Conservation (phyloP, 257 asterid genomes). For the Solanum piurae region DNA sequence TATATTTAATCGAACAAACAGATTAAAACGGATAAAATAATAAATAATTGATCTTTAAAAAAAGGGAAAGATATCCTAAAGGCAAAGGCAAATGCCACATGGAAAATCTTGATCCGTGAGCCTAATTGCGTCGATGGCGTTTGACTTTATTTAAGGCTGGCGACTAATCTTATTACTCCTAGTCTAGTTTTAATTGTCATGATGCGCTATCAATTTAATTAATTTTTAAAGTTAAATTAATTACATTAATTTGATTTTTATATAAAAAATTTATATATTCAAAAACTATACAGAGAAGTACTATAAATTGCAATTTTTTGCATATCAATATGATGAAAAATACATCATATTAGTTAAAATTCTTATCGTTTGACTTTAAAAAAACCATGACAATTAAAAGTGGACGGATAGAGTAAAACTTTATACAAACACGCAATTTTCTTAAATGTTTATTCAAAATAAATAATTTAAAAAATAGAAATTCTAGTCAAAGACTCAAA, state of each 20-base stretch:
- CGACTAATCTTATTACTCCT: not conserved
- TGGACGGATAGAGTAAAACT: not conserved
- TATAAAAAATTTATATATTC: too few relatives aligned
- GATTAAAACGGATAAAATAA: too few relatives aligned
- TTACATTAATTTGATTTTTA: rapidly evolving
- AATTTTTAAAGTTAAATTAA: too few relatives aligned
- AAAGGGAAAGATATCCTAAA: not conserved
- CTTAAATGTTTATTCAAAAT: not conserved
- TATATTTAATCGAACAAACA: too few relatives aligned
- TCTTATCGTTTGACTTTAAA: not conserved
- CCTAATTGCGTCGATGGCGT: not conserved
- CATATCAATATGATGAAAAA: too few relatives aligned
- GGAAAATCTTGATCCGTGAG: not conserved
- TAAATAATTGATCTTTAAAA: not conserved
- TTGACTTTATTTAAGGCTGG: not conserved
- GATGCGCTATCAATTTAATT: rapidly evolving
- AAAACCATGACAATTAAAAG: too few relatives aligned
- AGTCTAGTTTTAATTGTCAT: too few relatives aligned
- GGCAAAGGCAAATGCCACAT: not conserved
- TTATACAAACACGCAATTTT: not conserved
- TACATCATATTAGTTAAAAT: too few relatives aligned
- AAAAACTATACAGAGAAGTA: too few relatives aligned
- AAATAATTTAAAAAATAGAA: not conserved
- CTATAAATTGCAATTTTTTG: too few relatives aligned
- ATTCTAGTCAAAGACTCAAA: not conserved